Conservation (phyloP, 305 asterid genomes). For the Fraxinus floribunda region DNA sequence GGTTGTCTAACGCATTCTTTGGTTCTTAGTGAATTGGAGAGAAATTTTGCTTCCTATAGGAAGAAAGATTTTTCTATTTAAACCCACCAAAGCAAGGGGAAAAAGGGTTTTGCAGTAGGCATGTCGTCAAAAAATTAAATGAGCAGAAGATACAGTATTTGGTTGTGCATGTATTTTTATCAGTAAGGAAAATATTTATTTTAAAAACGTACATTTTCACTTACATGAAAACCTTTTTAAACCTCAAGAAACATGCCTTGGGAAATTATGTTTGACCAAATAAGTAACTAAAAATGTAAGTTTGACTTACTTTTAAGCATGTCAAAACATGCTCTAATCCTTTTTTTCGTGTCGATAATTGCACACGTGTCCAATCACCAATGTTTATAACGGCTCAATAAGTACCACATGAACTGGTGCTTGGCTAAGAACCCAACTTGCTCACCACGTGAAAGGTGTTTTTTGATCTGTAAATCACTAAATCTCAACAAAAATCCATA, state of each 20-base stretch:
- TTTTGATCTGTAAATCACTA: not conserved
- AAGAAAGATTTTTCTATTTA: not conserved
- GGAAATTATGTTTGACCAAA: no score
- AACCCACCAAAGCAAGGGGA: not conserved
- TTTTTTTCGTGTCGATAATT: no score
- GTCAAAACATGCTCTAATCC: not conserved
- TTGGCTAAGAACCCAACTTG: not conserved
- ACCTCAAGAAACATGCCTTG: no score
- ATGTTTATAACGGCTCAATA: not conserved
- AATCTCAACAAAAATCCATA: not conserved
- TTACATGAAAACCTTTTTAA: no score
- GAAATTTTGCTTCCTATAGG: not conserved
- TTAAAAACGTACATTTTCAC: not conserved
- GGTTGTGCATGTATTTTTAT: not conserved
- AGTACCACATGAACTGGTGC: not conserved
- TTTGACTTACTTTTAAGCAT: not conserved
- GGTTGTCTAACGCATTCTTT: not conserved
- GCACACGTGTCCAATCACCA: not conserved
- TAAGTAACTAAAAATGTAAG: not conserved
- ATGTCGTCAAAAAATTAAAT: not conserved
- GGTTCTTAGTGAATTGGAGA: not conserved
- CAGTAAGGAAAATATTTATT: not conserved
- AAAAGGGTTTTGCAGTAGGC: not conserved
- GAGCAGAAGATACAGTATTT: not conserved
- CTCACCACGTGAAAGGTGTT: not conserved